phyloP scores from a whole-genome alignment of 805 yeast genomes.

The Hanseniaspora opuntiae region DNA sequence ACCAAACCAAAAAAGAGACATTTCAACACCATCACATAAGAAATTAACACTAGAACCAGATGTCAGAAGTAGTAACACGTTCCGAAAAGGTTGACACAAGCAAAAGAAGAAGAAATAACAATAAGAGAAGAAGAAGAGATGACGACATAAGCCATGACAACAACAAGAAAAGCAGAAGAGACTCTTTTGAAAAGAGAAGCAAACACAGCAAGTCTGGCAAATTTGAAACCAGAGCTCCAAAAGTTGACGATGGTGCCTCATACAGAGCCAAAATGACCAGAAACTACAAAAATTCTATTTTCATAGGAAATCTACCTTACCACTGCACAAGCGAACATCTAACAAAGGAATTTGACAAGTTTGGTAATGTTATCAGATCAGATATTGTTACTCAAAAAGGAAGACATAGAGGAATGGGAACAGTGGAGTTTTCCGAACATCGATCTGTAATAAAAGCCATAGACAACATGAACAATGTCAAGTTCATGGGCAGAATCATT shows the following conservation, averaged over 20 bases:
- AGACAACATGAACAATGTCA: slow-evolving; percentile 48
- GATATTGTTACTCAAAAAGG: slow-evolving; percentile 71
- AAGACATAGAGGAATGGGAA: slow-evolving; percentile 78
- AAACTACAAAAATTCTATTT: slow-evolving; percentile 55
- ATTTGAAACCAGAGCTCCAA: slow-evolving; percentile 13
- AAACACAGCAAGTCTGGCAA: slow-evolving; percentile 3
- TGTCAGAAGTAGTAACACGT: slow-evolving; percentile 10
- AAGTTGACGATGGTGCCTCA: slow-evolving; percentile 16
- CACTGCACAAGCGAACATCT: slow-evolving; percentile 47
- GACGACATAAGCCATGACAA: slow-evolving; percentile 23
- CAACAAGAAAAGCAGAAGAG: slow-evolving; percentile 17
- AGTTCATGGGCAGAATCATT: slow-evolving; percentile 59
- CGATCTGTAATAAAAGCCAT: slow-evolving; percentile 64
- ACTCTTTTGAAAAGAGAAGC: background rate
- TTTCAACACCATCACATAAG: background rate
- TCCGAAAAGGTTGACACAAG: slow-evolving; percentile 13
- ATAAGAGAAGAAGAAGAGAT: slow-evolving; percentile 13
- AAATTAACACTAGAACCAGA: background rate
- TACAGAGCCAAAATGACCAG: slow-evolving; percentile 34
- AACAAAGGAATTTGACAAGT: slow-evolving; percentile 43
- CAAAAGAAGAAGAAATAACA: slow-evolving; percentile 11
- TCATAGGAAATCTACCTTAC: slow-evolving; percentile 63
- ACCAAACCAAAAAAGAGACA: background rate
- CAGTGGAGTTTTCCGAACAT: slow-evolving; percentile 62
- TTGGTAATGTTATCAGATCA: slow-evolving; percentile 61